Evolutionary conservation across 106 monocot species (phyloP), one percentile per base, ranked within the genome.

Genomic region (Acorus calamus): DNA sequence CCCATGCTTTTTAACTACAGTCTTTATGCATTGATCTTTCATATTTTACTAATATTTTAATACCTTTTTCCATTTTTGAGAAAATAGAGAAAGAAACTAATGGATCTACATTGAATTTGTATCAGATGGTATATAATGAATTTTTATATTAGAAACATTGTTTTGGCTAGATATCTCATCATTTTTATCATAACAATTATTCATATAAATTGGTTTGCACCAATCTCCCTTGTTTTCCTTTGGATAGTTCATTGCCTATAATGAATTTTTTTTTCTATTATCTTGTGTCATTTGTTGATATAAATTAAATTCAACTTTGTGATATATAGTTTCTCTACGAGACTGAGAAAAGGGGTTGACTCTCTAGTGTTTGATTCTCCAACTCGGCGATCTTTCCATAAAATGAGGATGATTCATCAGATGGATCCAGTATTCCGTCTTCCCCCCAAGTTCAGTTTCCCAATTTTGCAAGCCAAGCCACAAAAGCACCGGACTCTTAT

Each of bases 271-370:
- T 70, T 8, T 53, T 13, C 46, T 7, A 13, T 60, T 46, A 14
- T 28, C 44, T 41, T 28, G 3, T 4, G 45, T 14, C 11, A 7
- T 46, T 51, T 71, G 13, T 10, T 45, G 11, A 7, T 44, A 3
- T 62, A 10, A 53, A 45, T 12, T 28, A 51, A 4, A 52, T 51
- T 63, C 3, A 53, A 53, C 44, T 6, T 49, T 65, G 28, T 28
- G 28, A 28, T 28, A 28, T 66, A 42, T 68, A 89, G 81, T 61
- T 58, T 66, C 57, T 63, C 78, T 7, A 53, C 54, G 66, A 79
- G 56, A 66, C 48, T 69, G 47, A 45, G 49, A 41, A 72, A 75
- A 71, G 77, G 41, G 49, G n/a, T 49, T 52, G 79, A 80, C 28
- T 42, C 57, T 55, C 50, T 59, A 11, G 8, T 49, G 61, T 54